A percentile compares a stretch with the other conserved stretches of the same genome.
Conservation (phyloP, 371 early-diverging fungal genomes). For the Syncephalastrum racemosum region DNA sequence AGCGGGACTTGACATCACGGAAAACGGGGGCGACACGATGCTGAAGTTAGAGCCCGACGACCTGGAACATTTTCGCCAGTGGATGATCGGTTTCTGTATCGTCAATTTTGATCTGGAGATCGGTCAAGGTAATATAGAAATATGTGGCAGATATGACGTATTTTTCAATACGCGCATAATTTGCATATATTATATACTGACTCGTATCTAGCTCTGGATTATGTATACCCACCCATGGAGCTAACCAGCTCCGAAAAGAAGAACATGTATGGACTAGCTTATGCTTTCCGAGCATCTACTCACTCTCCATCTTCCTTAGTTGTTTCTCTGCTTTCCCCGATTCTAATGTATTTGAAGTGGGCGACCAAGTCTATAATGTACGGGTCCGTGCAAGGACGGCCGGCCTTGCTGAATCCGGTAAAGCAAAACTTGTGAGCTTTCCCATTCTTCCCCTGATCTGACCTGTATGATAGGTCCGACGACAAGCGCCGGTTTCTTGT, state of each 20-base stretch:
- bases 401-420: conserved; percentile 62
- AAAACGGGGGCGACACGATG: conserved; percentile 24
- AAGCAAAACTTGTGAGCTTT: conserved; percentile 13
- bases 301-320: conserved; percentile 32
- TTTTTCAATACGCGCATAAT: not conserved
- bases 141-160: not conserved
- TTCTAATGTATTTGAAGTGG: conserved; percentile 88
- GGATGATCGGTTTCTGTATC: conserved; percentile 87
- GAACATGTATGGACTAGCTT: conserved; percentile 63
- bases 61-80: conserved; percentile 65
- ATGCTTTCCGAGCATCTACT: not conserved
- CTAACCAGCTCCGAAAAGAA: conserved; percentile 75
- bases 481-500: conserved; percentile 72
- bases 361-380: conserved; percentile 89
- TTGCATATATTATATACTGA: not conserved
- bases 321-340: conserved; percentile 96
- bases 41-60: conserved; percentile 38
- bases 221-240: conserved; percentile 80
- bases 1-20: conserved; percentile 34
- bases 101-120: conserved; percentile 95
- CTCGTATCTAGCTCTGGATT: conserved; percentile 67
- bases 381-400: conserved; percentile 74
- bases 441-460: conserved; percentile 14
- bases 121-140: conserved; percentile 72
- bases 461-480: conserved; percentile 49